Evolutionary conservation across 306 rosid genomes (phyloP), one percentile per base, ranked within the genome.

Genomic region (Prunus mongolica): DNA sequence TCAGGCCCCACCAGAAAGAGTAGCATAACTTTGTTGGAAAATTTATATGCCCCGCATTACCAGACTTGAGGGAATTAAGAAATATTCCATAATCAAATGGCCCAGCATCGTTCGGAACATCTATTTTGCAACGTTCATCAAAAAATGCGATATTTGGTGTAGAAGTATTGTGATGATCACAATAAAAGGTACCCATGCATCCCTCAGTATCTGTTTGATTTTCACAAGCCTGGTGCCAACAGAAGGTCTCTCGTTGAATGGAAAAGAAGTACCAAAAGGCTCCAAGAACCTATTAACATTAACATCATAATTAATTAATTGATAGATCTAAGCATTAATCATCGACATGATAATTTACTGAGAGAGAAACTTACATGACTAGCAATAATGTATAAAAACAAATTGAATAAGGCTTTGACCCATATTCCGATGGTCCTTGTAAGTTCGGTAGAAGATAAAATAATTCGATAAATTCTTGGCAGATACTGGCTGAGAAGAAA

Each of bases 1-100:
- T 41, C 20, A 80, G 67, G 3, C 84, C 84, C 87, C 87, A 84
- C 84, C 80, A 80, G 47, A 71, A 80, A 60, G 79, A 71, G 16
- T 72, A 69, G 20, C 58, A 13, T 54, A 80, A 47, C 70, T 80
- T 84, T 9, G 20, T 32, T 3, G 74, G 82, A 68, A 80, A 55
- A 55, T 34, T 80, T 25, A 34, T 54, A 1, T 82, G 62, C 13
- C 8, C 64, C n/a, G 69, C 66, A 0, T 54, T 44, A 14, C 79
- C 80, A 52, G 77, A 47, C 12, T 84, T 20, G 25, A 73, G 50
- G 69, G 87, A 82, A 45, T 55, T 77, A 30, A 34, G 66, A 45
- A 72, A 80, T 67, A 84, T 84, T 55, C 84, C 84, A 54, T 76
- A 84, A 27, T 84, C 30, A 50, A 84, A 76, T 2, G 18, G 0